Base-by-base conservation (phyloP, 352 stramenopile genomes). In the Blastocystis sp. region DNA sequence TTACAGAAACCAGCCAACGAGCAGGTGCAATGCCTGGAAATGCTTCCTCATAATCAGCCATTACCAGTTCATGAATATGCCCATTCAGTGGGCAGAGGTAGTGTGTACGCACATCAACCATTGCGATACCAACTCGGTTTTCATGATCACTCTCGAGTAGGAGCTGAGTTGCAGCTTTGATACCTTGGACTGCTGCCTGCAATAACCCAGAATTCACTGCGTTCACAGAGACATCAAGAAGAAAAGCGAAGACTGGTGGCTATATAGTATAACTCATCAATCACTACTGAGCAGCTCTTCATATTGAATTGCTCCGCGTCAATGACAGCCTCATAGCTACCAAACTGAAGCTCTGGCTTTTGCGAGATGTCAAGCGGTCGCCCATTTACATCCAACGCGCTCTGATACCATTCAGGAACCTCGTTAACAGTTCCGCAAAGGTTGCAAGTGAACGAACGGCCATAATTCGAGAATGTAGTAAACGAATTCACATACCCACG, bases 401-500 rank as follows among this genome's bases (percentile, higher is more conserved):
- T 54, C 7, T 26, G 39, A 26, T 45, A 81, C 70, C 70, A 81
- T n/a, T 81, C 70, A 18, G 70, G 70, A 6, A 81, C 18, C 5
- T 62, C 37, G 26, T 24, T 65, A 3, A 45, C 43, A 16, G 9
- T 26, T 26, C 70, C 70, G 39, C 70, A 81, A 41, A 81, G 70
- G 37, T 81, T 81, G 55, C 70, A 81, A 0, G 20, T 34, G 24
- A 62, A 81, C 6, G 24, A 20, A 34, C 34, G 43, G 34, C 20
- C 34, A n/a, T 63, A 30, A 53, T 63, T 47, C 6, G 18, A 65
- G 43, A 81, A 63, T 2, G 55, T 24, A 34, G 37, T 62, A 53
- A 81, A 81, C 7, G 45, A 54, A 26, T 81, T 81, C n/a, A 81
- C 26, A 20, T 81, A 81, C 1, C 47, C 70, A 41, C 70, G 70